Conservation (phyloP, 1,284 basidiomycete genomes). For the Ceratobasidium sp. region DNA sequence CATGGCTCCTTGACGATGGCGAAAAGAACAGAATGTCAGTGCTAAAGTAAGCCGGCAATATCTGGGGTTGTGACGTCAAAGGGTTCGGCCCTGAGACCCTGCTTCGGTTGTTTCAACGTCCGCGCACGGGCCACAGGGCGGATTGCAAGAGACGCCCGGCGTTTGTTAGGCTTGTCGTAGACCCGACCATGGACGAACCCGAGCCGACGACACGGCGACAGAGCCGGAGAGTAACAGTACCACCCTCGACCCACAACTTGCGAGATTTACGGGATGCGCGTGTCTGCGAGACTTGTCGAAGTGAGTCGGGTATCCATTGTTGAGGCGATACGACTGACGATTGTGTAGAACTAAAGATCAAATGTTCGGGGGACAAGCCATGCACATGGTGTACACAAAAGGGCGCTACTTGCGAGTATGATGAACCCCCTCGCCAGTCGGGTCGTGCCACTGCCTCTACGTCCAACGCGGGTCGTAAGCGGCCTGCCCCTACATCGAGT, state of each 20-base stretch:
- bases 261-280: neutral
- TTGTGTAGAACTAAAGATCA: constrained; percentile 6
- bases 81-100: constrained; percentile 7
- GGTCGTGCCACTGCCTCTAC: neutral
- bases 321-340: neutral
- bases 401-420: constrained; percentile 3
- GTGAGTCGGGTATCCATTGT: neutral
- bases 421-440: neutral
- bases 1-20: constrained; percentile 5
- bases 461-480: neutral
- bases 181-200: constrained; percentile 12
- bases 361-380: constrained; percentile 5
- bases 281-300: constrained; percentile 1
- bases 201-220: neutral
- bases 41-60: constrained; percentile 1
- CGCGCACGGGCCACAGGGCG: constrained; percentile 11
- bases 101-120: neutral
- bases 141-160: constrained; percentile 24
- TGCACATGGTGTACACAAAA: neutral
- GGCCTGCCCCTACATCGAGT: constrained; percentile 5
- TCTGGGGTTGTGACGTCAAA: constrained; percentile 27
- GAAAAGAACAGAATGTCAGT: neutral
- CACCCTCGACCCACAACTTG: neutral
- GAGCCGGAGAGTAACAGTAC: neutral
- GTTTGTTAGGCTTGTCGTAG: neutral